Percentiles rank a stretch among this genome's conserved stretches.
phyloP scores from a whole-genome alignment of 2,329 filamentous ascomycete genomes.

The Tolypocladium ophioglossoides region DNA sequence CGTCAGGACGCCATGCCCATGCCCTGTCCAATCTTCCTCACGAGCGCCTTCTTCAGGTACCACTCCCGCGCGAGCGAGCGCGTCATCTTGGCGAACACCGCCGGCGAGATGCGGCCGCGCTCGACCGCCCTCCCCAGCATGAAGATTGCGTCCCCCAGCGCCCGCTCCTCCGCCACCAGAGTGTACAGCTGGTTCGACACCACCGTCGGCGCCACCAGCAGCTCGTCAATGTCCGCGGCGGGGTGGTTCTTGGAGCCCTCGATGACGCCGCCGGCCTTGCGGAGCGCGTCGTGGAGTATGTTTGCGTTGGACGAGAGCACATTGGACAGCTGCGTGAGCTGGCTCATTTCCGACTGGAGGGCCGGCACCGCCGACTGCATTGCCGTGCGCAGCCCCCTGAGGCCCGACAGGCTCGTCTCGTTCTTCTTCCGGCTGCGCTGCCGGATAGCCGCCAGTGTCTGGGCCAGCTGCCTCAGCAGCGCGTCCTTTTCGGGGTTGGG shows the following conservation, averaged over 20 bases:
- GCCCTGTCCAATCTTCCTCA: constrained; percentile 64
- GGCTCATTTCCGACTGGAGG: constrained; percentile 63
- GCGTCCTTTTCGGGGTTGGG: constrained; percentile 94
- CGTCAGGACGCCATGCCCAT: constrained; percentile 50
- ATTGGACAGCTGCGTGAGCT: constrained; percentile 59
- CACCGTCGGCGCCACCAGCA: constrained; percentile 86
- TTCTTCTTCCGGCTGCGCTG: constrained; percentile 62
- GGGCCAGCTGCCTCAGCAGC: constrained; percentile 65
- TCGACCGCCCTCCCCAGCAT: constrained; percentile 68
- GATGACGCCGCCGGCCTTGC: constrained; percentile 70
- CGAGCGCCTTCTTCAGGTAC: constrained; percentile 74
- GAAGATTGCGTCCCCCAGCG: constrained; percentile 78
- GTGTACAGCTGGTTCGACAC: constrained; percentile 89
- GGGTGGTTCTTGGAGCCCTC: constrained; percentile 57
- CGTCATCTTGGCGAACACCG: constrained; percentile 71
- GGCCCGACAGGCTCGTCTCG: constrained; percentile 59
- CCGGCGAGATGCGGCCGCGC: constrained; percentile 56
- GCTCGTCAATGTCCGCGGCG: constrained; percentile 73
- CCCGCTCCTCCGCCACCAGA: constrained; percentile 78
- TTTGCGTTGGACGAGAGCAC: constrained; percentile 67
- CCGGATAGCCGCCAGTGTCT: constrained; percentile 57
- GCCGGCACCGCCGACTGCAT: constrained; percentile 59
- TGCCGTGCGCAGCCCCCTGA: constrained; percentile 69
- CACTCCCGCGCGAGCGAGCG: constrained; percentile 66
- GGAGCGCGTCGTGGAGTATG: constrained; percentile 67